Base-by-base conservation (phyloP, 2,329 filamentous ascomycete genomes). In the Orbilia oligospora region DNA sequence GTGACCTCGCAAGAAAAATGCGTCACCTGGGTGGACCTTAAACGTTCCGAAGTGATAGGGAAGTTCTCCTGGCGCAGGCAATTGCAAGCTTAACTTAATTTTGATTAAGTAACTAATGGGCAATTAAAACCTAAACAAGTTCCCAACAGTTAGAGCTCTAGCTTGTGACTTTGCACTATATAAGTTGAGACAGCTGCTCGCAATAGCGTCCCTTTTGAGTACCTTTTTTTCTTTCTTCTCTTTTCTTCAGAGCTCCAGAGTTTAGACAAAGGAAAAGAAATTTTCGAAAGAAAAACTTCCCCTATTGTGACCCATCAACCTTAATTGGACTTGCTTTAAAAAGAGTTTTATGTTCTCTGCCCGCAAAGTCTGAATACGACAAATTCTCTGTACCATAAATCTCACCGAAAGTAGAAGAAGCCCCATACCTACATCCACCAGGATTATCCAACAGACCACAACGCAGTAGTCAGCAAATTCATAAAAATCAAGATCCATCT, bases 161-260 rank as follows among this genome's bases (percentile, higher is more conserved):
- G 69, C 56, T 72, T 27, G 61, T 58, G 56, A 56, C 61, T 63
- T 73, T 51, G 61, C 70, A 75, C 71, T 75, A 75, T 75, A 75
- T 75, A 75, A 75, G 64, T 75, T 75, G 71, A 75, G 71, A 75
- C 71, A 75, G 38, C 64, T 64, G 71, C 71, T 75, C 71, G 22
- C 46, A 63, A 68, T 68, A 69, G 64, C 64, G 64, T 69, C 71
- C 71, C 64, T 68, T 75, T 75, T 64, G 41, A 75, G 71, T 46
- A 46, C 51, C 63, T 46, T 38, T 75, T 65, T 38, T 56, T 63
- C n/a, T 46, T 16, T 56, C 22, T 33, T 66, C 63, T 55, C 27
- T 49, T 58, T 63, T 51, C 41, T 48, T 69, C 64, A 69, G 71
- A 75, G 64, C 71, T 75, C 63, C 67, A 53, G 27, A 66, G 36